Percentiles rank a stretch among this genome's conserved stretches.
These are phyloP conservation scores for Malus hybrid DNA, from an alignment of 331 rosid genomes.

Conservation along the genomic window DNA sequence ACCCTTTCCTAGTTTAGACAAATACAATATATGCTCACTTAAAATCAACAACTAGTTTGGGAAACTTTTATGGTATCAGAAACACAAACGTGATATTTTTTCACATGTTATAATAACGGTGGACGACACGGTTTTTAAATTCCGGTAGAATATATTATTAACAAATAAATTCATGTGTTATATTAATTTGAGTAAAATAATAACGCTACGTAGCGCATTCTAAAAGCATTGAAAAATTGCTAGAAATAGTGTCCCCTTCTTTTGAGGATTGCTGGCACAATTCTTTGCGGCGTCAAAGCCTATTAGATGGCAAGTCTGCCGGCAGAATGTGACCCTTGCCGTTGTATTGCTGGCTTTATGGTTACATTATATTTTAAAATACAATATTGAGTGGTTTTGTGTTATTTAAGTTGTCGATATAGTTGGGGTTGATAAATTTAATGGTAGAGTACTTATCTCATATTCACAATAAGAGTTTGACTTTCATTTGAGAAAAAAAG, in stretches of 20 bases:
- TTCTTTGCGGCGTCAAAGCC: conserved; percentile 15
- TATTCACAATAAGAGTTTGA: not conserved
- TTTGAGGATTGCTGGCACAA: not conserved
- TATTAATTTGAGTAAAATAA: too few relatives aligned
- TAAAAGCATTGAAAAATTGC: fast-evolving
- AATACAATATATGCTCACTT: not conserved
- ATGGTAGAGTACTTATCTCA: not conserved
- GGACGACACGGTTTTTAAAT: fast-evolving
- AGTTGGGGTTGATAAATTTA: not conserved
- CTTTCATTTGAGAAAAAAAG: not conserved
- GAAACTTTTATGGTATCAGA: too few relatives aligned
- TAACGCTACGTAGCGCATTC: fast-evolving
- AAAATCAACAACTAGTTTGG: not conserved
- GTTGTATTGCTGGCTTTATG: conserved; percentile 32
- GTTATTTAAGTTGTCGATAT: not conserved
- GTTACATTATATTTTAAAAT: conserved; percentile 19
- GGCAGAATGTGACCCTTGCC: conserved; percentile 35
- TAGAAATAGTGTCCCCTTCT: not conserved
- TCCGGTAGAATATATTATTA: too few relatives aligned
- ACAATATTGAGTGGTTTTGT: not conserved
- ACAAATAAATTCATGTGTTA: too few relatives aligned
- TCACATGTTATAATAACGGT: too few relatives aligned
- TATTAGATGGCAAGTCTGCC: conserved; percentile 22
- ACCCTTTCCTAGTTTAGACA: too few relatives aligned
- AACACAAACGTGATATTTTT: too few relatives aligned